Conservation (phyloP, 192 early-diverging fungal species). For the Coemansia sp. region DNA sequence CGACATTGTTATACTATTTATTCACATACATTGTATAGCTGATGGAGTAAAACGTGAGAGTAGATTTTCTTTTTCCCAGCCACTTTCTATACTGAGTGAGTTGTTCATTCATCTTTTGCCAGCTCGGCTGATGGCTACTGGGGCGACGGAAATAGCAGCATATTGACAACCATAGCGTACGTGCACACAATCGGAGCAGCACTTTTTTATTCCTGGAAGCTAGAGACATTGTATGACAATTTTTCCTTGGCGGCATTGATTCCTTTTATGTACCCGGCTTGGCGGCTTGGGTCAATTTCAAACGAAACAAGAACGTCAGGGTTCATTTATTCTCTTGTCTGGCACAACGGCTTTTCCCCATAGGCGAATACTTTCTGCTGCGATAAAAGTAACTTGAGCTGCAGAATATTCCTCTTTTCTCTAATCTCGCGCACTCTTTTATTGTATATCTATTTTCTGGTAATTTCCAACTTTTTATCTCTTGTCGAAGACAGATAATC, state of each 20-base stretch:
- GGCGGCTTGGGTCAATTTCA: background rate
- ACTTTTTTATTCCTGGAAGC: background rate
- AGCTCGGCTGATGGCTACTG: no score
- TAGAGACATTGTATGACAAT: background rate
- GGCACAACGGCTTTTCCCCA: no score
- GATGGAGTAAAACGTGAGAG: background rate
- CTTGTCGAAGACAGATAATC: no score
- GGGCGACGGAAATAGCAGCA: background rate
- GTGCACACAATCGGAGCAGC: background rate
- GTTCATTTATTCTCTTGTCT: background rate
- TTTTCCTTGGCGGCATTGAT: background rate
- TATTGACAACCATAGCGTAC: background rate
- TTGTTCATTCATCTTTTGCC: background rate
- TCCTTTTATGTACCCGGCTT: background rate
- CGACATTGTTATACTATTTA: background rate
- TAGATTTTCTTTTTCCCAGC: background rate
- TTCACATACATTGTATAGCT: background rate
- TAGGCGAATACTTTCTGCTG: no score
- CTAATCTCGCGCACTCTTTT: background rate
- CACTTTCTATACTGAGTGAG: background rate
- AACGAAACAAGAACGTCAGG: background rate
- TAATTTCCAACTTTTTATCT: background rate
- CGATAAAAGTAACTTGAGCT: no score
- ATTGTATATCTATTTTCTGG: background rate
- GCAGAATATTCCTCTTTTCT: no score